Base-by-base conservation (phyloP, 1,139 yeast species). In the Saccharomyces pastorianus region DNA sequence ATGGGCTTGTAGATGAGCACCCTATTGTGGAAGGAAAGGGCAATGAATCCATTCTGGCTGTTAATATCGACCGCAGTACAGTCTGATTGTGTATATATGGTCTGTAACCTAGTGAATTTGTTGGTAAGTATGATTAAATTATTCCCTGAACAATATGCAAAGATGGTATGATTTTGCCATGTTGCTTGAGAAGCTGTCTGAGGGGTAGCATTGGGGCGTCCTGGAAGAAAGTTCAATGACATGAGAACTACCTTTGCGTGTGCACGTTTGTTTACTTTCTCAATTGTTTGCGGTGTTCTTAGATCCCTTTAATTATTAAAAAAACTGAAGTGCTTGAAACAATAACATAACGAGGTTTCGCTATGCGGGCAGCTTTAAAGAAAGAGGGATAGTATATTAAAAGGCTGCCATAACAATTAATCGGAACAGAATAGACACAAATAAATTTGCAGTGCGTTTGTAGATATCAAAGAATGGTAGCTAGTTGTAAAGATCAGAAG, bases 401-500 rank as follows among this genome's bases (percentile, higher is more conserved):
- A 20, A 14, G 32, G 13, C 32, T 9, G 23, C 7, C 7, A 20
- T 23, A 34, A 14, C 28, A 25, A 44, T 27, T 6, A 9, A 27
- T 13, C 17, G 44, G 17, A 46, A 31, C 17, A 42, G 7, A 29
- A 14, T 41, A 26, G 9, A 31, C 13, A 14, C 23, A 42, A 2
- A 38, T 17, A 20, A 20, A 38, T 11, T 38, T 9, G 26, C 20
- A 6, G 41, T 47, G 31, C 7, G 28, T 31, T 6, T 29, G 23
- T 20, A 20, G 23, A 20, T 20, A 20, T 28, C 46, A 54, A 14
- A n/a, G 29, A 6, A 69, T 69, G 72, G 71, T 66, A 48, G 72
- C 72, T 56, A 90, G 96, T 77, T 93, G 99, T 71, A 85, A 88
- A 65, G 99, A 93, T 71, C 95, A 91, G 66, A 82, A 90, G 65